Percentiles rank a stretch among this genome's conserved stretches.
phyloP scores from a whole-genome alignment of 2,329 filamentous ascomycete species.

The Mollisia scopiformis region DNA sequence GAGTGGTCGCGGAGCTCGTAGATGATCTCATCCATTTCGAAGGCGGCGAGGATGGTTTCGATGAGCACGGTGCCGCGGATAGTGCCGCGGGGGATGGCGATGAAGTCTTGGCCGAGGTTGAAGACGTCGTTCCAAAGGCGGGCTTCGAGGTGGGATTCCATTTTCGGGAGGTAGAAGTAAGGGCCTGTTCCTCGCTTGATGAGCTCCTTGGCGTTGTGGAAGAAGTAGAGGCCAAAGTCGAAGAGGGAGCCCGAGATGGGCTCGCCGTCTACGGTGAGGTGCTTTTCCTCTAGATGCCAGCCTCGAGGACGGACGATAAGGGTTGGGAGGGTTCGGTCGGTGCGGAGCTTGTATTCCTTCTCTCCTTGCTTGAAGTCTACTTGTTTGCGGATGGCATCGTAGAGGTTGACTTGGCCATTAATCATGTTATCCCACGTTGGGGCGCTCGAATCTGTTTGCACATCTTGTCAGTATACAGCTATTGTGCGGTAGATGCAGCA shows the following conservation, averaged over 20 bases:
- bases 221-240: conserved; percentile 99
- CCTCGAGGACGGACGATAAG: conserved; percentile 93
- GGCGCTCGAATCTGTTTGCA: conserved; percentile 78
- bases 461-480: conserved; percentile 8
- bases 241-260: conserved; percentile 91
- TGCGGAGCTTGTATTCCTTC: conserved; percentile 98
- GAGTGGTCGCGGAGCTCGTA: conserved; percentile 98
- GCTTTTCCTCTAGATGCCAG: conserved; percentile 99
- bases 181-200: conserved; percentile 84
- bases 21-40: conserved; percentile 99
- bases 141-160: conserved; percentile 97
- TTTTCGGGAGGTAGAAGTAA: conserved; percentile 98
- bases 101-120: conserved; percentile 92
- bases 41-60: conserved; percentile 95
- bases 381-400: conserved; percentile 91
- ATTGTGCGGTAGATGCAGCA: neutral
- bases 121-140: conserved; percentile 98
- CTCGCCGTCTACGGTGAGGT: conserved; percentile 93
- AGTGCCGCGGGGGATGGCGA: conserved; percentile 86
- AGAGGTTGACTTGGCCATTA: conserved; percentile 96
- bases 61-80: conserved; percentile 96
- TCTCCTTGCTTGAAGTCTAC: conserved; percentile 94
- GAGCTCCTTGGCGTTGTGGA: conserved; percentile 92
- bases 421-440: conserved; percentile 99
- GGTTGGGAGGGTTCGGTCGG: conserved; percentile 83